These are phyloP conservation scores for Naematelia encephala DNA, from an alignment of 768 basidiomycete genomes.

Conservation along the genomic window DNA sequence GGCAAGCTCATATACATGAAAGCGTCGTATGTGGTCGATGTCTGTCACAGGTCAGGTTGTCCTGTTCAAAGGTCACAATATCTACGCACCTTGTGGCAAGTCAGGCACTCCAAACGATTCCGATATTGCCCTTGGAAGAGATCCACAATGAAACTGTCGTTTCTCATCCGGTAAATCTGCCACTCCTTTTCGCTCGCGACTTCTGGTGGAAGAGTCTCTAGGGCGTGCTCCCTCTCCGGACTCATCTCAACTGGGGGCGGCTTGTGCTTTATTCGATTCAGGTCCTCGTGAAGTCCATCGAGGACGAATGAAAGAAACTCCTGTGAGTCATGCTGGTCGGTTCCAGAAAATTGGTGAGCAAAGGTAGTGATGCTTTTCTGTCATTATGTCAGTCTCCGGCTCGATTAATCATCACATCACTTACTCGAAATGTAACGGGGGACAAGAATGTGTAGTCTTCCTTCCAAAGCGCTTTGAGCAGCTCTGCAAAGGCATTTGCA, in stretches of 20 bases:
- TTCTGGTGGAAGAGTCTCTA: slow-evolving; percentile 80
- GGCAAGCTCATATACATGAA: slow-evolving; percentile 94
- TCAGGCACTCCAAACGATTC: slow-evolving; percentile 81
- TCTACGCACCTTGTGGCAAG: slow-evolving; percentile 71
- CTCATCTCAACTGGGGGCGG: slow-evolving; percentile 62
- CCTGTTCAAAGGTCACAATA: slow-evolving; percentile 1
- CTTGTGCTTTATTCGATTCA: slow-evolving; percentile 76
- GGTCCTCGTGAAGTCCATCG: slow-evolving; percentile 85
- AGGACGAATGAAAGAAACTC: slow-evolving; percentile 92
- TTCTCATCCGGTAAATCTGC: slow-evolving; percentile 79
- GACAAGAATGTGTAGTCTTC: slow-evolving; percentile 77
- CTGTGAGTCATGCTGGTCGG: slow-evolving; percentile 95
- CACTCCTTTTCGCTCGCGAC: slow-evolving; percentile 91
- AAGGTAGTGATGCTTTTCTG: slow-evolving; percentile 62
- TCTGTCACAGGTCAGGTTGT: slow-evolving; percentile 56
- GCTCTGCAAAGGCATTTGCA: slow-evolving; percentile 73
- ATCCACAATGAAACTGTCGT: slow-evolving; percentile 92
- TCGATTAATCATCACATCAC: slow-evolving; percentile 33
- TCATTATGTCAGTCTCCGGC: slow-evolving; percentile 3
- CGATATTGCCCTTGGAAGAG: slow-evolving; percentile 97
- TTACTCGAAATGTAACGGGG: slow-evolving; percentile 78
- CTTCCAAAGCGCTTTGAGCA: slow-evolving; percentile 83
- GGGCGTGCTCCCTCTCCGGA: slow-evolving; percentile 77
- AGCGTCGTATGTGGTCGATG: slow-evolving; percentile 92
- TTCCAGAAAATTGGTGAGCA: slow-evolving; percentile 72